Base-by-base conservation (phyloP, 768 basidiomycete genomes). In the Clavaria fumosa region DNA sequence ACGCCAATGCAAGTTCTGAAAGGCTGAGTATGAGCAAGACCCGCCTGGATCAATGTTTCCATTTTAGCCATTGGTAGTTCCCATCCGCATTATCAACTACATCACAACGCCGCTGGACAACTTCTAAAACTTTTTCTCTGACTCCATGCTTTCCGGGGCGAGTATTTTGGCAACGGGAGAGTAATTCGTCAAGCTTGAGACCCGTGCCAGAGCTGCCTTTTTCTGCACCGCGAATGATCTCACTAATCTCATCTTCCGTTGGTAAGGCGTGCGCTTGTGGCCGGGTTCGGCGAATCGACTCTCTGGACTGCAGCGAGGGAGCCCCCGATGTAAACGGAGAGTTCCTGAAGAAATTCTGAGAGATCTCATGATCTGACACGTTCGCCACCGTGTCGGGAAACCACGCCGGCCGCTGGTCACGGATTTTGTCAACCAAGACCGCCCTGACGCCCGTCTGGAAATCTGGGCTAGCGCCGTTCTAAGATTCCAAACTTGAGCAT, bases 401-500 rank as follows among this genome's bases (percentile, higher is more conserved):
- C 91, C 91, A 96, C 4, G 56, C 49, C 5, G 85, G 77, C 27
- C 69, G 62, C 50, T 62, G 42, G 61, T 63, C 41, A 18, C 7
- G 36, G 23, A 14, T 36, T 56, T 61, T 69, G 32, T 59, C 46
- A 28, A 66, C 54, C 37, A 59, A 70, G 45, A 86, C 72, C 26
- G 78, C 69, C 21, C 67, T 75, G 30, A 97, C 79, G 17, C 93
- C 93, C 15, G 67, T 72, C 36, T 61, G 46, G 59, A 99, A 96
- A 62, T 99, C 95, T 5, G 75, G 63, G 53, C 73, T 82, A 30
- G 76, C 78, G 35, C 72, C 75, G 47, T 62, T 74, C 89, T 90
- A 50, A 14, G 45, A 37, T 42, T 38, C 38, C 34, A 27, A 38
- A 35, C 53, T 46, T 41, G 19, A 31, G 34, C 37, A 37, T 42